Evolutionary conservation across 1,284 basidiomycete species (phyloP).

Genomic region (Leccinum fallax): DNA sequence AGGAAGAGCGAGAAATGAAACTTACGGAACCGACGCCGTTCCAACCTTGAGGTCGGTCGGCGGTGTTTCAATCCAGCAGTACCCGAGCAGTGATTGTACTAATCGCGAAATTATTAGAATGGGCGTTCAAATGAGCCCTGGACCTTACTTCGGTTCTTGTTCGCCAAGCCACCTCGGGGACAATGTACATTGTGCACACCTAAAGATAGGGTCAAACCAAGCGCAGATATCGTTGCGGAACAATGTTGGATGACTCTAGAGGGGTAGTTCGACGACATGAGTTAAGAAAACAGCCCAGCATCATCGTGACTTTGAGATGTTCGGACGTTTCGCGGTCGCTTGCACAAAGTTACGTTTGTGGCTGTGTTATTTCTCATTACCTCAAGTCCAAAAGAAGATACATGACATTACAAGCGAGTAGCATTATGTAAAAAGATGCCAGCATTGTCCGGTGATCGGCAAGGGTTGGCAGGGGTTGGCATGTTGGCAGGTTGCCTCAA

Average conservation of each 20-base stretch:
- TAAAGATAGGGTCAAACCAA: neutral
- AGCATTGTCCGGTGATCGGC: constrained; percentile 10
- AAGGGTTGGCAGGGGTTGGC: neutral
- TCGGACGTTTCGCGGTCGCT: neutral
- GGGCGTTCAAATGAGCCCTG: neutral
- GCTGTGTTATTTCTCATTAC: neutral
- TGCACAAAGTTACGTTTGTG: neutral
- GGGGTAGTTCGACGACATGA: neutral
- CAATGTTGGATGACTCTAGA: neutral
- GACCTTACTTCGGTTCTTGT: neutral
- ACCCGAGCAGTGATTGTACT: too few species aligned
- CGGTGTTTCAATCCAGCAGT: neutral
- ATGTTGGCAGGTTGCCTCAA: neutral
- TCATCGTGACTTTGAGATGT: neutral
- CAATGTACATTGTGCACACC: neutral
- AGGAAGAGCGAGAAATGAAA: neutral
- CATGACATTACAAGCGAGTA: constrained; percentile 17
- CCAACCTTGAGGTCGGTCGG: neutral
- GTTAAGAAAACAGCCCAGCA: neutral
- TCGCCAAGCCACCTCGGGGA: neutral
- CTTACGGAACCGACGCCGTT: neutral
- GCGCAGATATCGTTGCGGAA: neutral
- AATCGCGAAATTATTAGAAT: neutral
- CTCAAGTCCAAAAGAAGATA: neutral
- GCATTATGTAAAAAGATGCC: constrained; percentile 6